Evolutionary conservation across 768 basidiomycete genomes (phyloP).

Genomic region (Suillus variegatus): DNA sequence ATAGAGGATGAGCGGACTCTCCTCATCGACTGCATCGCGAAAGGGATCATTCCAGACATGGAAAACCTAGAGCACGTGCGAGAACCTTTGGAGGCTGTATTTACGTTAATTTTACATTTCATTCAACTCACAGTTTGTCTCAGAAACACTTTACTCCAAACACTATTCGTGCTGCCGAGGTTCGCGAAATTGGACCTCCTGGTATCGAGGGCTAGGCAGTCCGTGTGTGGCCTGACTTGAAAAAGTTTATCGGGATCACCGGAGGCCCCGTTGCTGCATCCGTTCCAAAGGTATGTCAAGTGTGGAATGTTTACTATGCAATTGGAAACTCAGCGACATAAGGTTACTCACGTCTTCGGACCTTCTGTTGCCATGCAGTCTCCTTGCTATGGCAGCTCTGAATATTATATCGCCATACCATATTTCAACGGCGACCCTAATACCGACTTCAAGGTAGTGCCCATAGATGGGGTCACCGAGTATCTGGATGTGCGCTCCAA

Average conservation of each 20-base stretch:
- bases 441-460: neutral
- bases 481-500: neutral
- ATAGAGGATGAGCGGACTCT: constrained; percentile 12
- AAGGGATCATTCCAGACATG: constrained; percentile 9
- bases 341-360: constrained; percentile 11
- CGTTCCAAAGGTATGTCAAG: constrained; percentile 6
- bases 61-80: constrained; percentile 4
- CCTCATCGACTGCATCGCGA: constrained; percentile 7
- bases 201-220: constrained; percentile 1
- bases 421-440: constrained; percentile 2
- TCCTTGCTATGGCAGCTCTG: neutral
- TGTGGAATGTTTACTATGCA: no score
- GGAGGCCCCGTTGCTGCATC: constrained; percentile 7
- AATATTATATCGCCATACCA: neutral
- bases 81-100: constrained; percentile 3
- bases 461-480: constrained; percentile 2
- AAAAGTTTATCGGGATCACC: neutral
- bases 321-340: neutral
- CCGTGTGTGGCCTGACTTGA: constrained; percentile 11
- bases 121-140: neutral
- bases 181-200: constrained; percentile 7
- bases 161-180: constrained; percentile 11
- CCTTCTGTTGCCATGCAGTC: constrained; percentile 4
- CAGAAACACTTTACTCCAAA: constrained; percentile 12
- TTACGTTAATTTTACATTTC: neutral